Conservation (phyloP, 352 stramenopile genomes). For the Peronospora farinosa region DNA sequence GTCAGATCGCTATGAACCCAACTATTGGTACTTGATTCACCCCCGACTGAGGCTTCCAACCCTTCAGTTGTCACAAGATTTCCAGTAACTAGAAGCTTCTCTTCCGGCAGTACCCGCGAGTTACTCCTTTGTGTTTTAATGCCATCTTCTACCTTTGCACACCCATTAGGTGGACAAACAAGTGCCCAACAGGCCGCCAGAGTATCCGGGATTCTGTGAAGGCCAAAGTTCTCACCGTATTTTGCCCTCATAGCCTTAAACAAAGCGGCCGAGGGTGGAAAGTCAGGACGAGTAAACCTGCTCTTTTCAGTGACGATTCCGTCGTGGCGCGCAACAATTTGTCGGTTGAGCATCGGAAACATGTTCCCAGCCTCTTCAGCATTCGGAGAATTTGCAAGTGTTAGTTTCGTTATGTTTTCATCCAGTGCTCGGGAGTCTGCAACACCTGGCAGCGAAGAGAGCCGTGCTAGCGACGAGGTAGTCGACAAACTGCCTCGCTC, state of each 20-base stretch:
- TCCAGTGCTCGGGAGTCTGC: conserved; percentile 47
- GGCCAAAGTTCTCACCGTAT: conserved; percentile 72
- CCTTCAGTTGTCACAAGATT: conserved; percentile 2
- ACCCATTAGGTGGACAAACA: conserved; percentile 53
- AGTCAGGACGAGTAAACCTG: conserved; percentile 78
- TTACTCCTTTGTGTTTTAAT: conserved; percentile 7
- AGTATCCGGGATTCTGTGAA: conserved; percentile 66
- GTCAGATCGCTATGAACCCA: conserved; percentile 12
- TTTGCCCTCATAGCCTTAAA: conserved; percentile 84
- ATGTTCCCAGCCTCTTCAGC: conserved; percentile 68
- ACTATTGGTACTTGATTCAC: neutral
- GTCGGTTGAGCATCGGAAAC: conserved; percentile 61
- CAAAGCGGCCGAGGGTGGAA: conserved; percentile 71
- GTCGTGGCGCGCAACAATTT: conserved; percentile 52
- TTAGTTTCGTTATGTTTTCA: conserved; percentile 63
- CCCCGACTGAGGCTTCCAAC: neutral
- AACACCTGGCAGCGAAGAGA: conserved; percentile 36
- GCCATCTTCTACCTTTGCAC: conserved; percentile 55
- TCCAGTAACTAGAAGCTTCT: conserved; percentile 6
- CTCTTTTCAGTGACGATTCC: conserved; percentile 67
- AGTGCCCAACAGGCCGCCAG: conserved; percentile 71
- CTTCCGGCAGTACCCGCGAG: conserved; percentile 5
- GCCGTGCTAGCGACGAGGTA: conserved; percentile 24
- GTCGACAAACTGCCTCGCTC: conserved; percentile 9
- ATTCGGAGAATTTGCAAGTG: conserved; percentile 42